phyloP scores from a whole-genome alignment of 2,329 filamentous ascomycete genomes.

The Verticillium longisporum region DNA sequence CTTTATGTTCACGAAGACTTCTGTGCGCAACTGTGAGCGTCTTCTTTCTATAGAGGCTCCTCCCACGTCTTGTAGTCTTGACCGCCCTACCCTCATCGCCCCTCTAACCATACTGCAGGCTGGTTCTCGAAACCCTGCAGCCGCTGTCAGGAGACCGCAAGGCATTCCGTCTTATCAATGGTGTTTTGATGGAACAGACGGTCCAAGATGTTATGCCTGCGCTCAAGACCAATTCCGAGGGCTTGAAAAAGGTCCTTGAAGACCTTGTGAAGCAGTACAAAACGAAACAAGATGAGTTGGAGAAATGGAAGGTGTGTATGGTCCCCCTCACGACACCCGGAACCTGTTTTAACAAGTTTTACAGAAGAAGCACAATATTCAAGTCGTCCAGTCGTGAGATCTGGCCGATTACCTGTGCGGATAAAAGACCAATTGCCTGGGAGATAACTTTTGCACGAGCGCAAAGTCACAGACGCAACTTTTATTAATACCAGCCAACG shows the following conservation, averaged over 20 bases:
- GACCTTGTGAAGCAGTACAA: conserved; percentile 97
- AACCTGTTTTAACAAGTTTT: conserved; percentile 5
- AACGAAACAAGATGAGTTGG: conserved; percentile 86
- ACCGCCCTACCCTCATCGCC: conserved; percentile 2
- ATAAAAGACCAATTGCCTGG: background rate
- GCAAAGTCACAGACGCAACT: no score
- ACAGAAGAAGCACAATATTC: conserved; percentile 85
- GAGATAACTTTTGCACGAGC: background rate
- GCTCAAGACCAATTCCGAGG: conserved; percentile 88
- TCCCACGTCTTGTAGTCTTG: conserved; percentile 4
- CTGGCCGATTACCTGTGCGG: background rate
- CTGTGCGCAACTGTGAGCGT: background rate
- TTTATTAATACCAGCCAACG: no score
- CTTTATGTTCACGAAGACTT: background rate
- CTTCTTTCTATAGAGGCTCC: background rate
- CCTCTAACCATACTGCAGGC: conserved; percentile 42
- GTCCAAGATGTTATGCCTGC: conserved; percentile 88
- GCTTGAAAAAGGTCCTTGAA: conserved; percentile 87
- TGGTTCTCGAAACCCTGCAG: conserved; percentile 86
- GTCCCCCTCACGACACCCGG: background rate
- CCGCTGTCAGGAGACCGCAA: conserved; percentile 81
- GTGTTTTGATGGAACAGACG: conserved; percentile 88
- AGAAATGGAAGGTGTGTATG: conserved; percentile 87
- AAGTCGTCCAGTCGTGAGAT: conserved; percentile 69
- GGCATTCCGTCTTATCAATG: conserved; percentile 98